These are phyloP conservation scores for Nakazawaea pomicola DNA, from an alignment of 805 yeast species.

Conservation along the genomic window DNA sequence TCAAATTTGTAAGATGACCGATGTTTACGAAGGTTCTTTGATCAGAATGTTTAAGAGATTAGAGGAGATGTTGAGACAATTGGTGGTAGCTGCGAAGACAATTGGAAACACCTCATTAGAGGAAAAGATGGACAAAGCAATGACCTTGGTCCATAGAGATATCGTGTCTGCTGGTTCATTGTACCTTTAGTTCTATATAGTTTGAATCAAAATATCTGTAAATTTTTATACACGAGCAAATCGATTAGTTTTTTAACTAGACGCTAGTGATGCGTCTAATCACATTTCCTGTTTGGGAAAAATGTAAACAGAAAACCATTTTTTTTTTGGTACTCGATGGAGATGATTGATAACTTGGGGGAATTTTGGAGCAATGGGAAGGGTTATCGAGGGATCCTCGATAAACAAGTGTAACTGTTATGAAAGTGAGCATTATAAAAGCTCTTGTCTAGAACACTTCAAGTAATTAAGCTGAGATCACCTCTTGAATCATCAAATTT, in stretches of 20 bases:
- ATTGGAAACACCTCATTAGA: constrained; percentile 87
- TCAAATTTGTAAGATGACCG: constrained; percentile 97
- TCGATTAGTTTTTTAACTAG: too few species aligned
- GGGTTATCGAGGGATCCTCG: too few species aligned
- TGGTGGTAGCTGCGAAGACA: constrained; percentile 87
- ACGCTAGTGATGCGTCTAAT: not conserved
- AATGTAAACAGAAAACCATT: not conserved
- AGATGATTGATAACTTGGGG: too few species aligned
- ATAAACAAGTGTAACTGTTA: too few species aligned
- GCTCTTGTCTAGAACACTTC: too few species aligned
- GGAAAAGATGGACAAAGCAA: constrained; percentile 82
- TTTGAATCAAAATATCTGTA: too few species aligned
- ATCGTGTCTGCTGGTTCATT: constrained; percentile 95
- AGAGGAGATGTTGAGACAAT: constrained; percentile 88
- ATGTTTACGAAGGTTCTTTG: constrained; percentile 94
- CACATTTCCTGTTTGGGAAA: not conserved
- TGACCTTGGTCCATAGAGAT: constrained; percentile 87
- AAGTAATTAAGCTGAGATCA: too few species aligned
- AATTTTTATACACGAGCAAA: too few species aligned
- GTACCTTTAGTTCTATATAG: constrained; percentile 44
- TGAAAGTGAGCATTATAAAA: too few species aligned
- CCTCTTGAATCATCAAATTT: too few species aligned
- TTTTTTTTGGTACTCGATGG: too few species aligned
- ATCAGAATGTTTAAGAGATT: constrained; percentile 92
- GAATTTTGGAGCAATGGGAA: too few species aligned